These are phyloP conservation scores for Aspergillus biplanus DNA, from an alignment of 495 filamentous ascomycete genomes.

Conservation along the genomic window DNA sequence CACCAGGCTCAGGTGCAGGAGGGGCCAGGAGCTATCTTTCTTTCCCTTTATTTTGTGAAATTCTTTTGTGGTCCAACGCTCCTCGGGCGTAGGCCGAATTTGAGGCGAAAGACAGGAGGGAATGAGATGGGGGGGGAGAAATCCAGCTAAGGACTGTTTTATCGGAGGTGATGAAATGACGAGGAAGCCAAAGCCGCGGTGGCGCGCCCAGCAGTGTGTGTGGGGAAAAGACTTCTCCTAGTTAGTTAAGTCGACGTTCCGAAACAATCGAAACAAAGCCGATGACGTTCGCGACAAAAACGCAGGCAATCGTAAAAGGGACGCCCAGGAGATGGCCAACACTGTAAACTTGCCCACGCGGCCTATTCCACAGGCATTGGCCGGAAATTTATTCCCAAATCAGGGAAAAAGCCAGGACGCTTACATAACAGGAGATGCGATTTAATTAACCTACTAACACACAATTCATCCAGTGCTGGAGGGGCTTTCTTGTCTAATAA, in stretches of 20 bases:
- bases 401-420: slow-evolving; percentile 13
- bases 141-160: slow-evolving; percentile 2
- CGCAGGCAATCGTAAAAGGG: slow-evolving; percentile 26
- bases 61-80: slow-evolving; percentile 3
- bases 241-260: slow-evolving; percentile 28
- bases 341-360: slow-evolving; percentile 22
- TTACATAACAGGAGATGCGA: slow-evolving; percentile 22
- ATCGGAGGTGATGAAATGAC: slow-evolving; percentile 24
- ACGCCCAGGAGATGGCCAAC: slow-evolving; percentile 16
- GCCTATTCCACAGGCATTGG: slow-evolving; percentile 27
- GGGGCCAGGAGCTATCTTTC: slow-evolving; percentile 10
- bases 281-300: slow-evolving; percentile 44
- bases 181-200: slow-evolving; percentile 32
- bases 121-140: slow-evolving; percentile 11
- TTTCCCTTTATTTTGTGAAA: background rate
- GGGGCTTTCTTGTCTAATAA: background rate
- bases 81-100: background rate
- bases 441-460: slow-evolving; percentile 6
- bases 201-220: slow-evolving; percentile 33
- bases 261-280: slow-evolving; percentile 39
- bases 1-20: slow-evolving; percentile 19
- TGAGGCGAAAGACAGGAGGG: slow-evolving; percentile 1
- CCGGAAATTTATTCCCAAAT: slow-evolving; percentile 33
- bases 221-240: slow-evolving; percentile 39
- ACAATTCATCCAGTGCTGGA: background rate